These are phyloP conservation scores for Suhomyces sp. DNA, from an alignment of 805 yeast genomes.

Conservation along the genomic window DNA sequence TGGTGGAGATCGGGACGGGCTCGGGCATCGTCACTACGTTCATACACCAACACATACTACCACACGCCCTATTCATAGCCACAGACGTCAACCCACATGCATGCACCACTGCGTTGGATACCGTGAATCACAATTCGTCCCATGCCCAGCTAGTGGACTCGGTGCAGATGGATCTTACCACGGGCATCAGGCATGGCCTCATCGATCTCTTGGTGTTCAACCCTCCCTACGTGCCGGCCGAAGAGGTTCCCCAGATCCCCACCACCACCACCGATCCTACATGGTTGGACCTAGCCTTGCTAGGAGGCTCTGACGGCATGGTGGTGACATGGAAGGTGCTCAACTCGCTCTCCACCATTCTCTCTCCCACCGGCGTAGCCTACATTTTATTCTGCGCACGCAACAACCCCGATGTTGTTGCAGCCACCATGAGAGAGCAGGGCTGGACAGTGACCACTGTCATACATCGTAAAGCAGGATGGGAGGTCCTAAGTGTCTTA, in stretches of 20 bases:
- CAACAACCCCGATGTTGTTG: constrained; percentile 70
- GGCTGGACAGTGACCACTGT: constrained; percentile 58
- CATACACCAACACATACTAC: constrained; percentile 54
- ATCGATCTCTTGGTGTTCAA: constrained; percentile 82
- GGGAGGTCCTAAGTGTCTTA: constrained; percentile 86
- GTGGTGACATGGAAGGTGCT: constrained; percentile 68
- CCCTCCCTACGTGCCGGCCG: constrained; percentile 97
- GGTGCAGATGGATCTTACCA: constrained; percentile 56
- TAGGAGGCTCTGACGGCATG: constrained; percentile 94
- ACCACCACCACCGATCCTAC: constrained; percentile 39
- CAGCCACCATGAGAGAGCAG: constrained; percentile 39
- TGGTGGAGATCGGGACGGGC: constrained; percentile 87
- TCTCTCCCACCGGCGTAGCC: constrained; percentile 69
- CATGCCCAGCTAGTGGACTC: constrained; percentile 18
- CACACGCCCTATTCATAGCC: constrained; percentile 54
- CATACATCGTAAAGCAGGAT: constrained; percentile 79
- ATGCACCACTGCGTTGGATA: constrained; percentile 41
- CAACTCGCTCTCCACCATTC: constrained; percentile 45
- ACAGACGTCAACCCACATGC: constrained; percentile 84
- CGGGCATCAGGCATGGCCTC: constrained; percentile 40
- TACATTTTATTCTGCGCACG: constrained; percentile 90
- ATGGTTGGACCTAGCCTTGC: constrained; percentile 87
- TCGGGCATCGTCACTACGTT: constrained; percentile 88
- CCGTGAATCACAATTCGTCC: constrained; percentile 19
- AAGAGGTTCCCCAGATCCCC: constrained; percentile 63